Evolutionary conservation across 2,329 filamentous ascomycete species (phyloP).

Genomic region (Orbilia javanica): DNA sequence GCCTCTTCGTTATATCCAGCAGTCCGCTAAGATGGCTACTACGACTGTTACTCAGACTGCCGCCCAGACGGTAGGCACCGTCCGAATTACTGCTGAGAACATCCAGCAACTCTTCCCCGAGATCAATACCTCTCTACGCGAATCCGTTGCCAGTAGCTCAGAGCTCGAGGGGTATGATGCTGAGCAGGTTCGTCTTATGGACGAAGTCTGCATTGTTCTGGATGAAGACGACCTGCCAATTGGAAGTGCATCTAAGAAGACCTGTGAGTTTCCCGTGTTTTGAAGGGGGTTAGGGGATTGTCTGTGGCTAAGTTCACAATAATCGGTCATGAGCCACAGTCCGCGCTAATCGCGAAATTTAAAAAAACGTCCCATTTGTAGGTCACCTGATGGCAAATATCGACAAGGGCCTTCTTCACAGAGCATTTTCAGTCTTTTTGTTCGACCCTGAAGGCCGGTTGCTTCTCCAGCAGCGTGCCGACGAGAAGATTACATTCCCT

Average conservation of each 20-base stretch:
- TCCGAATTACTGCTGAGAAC: slow-evolving; percentile 80
- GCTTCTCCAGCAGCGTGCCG: slow-evolving; percentile 92
- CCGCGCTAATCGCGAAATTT: slow-evolving; percentile 52
- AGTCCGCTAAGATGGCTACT: slow-evolving; percentile 59
- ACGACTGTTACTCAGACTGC: slow-evolving; percentile 66
- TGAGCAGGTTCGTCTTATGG: slow-evolving; percentile 98
- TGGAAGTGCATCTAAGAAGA: slow-evolving; percentile 97
- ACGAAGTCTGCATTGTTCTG: slow-evolving; percentile 97
- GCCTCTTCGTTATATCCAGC: slow-evolving; percentile 26
- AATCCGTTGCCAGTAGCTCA: slow-evolving; percentile 75
- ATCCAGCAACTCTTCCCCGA: slow-evolving; percentile 91
- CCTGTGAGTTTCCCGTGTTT: slow-evolving; percentile 72
- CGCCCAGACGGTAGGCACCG: slow-evolving; percentile 66
- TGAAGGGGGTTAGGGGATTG: background rate
- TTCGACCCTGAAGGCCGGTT: slow-evolving; percentile 94
- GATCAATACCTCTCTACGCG: slow-evolving; percentile 72
- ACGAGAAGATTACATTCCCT: slow-evolving; percentile 98
- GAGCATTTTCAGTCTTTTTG: slow-evolving; percentile 97
- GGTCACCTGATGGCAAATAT: slow-evolving; percentile 99
- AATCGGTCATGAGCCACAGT: slow-evolving; percentile 26
- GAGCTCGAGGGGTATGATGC: slow-evolving; percentile 93
- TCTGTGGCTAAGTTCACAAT: background rate
- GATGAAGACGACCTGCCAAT: slow-evolving; percentile 93
- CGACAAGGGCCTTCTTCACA: slow-evolving; percentile 92
- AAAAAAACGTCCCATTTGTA: slow-evolving; percentile 64